Evolutionary conservation across 1,284 basidiomycete species (phyloP), one percentile per base, ranked within the genome.

Genomic region (Cutaneotrichosporon cutaneum): DNA sequence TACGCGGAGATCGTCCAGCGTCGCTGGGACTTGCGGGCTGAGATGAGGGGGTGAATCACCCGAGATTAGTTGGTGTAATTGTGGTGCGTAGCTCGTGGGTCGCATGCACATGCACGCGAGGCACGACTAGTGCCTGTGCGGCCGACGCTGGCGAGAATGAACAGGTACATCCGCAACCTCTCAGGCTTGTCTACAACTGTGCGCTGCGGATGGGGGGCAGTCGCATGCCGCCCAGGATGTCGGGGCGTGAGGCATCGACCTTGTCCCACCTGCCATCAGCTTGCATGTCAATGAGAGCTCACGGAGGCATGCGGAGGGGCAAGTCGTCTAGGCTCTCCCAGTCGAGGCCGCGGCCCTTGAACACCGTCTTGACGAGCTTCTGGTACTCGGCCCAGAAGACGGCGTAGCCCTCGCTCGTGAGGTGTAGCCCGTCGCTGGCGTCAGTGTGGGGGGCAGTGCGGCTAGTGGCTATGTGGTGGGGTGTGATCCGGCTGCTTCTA

Each of bases 381-480:
- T 86, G 81, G 61, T 92, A 74, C 47, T 80, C 83, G 18, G 87
- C 81, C 75, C 86, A 92, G 42, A 89, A 80, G 58, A 92, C 86
- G 72, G 82, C 77, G 70, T 94, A 93, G 26, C 90, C 92, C 2
- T 80, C 83, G 9, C 76, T 81, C 51, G 85, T 90, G 67, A 92
- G 75, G 76, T 95, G 92, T 60, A 94, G 77, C 0, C 92, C 92
- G 72, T 94, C 91, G 33, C 75, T 76, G 47, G 18, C 18, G 45
- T 56, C 33, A 56, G 55, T 26, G n/a, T n/a, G n/a, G 39, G 11
- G 39, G 18, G 16, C 9, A 9, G 39, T 2, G 39, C 2, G 16
- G 21, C 16, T 26, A 24, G 45, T 9, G 4, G 11, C 22, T 10
- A 26, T 16, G 22, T 48, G 21, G 21, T 22, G 30, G 30, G 30